phyloP scores from a whole-genome alignment of 179 eudicot species.

The Spergularia azorica region DNA sequence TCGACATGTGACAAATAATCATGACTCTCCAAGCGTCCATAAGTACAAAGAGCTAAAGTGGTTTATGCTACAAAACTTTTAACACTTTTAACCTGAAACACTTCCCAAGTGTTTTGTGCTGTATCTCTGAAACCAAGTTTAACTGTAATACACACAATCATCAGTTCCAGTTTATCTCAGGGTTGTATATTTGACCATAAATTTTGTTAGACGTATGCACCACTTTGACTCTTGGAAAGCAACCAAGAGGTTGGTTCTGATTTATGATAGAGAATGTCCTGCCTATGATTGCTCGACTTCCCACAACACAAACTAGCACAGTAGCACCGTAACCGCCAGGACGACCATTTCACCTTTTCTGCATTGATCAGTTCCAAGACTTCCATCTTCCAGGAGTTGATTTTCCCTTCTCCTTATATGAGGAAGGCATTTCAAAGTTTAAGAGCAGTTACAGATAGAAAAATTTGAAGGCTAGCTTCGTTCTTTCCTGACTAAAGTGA shows the following conservation, averaged over 20 bases:
- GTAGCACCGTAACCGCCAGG: conserved; percentile 66
- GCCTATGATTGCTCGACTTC: conserved; percentile 92
- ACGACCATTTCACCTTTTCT: conserved; percentile 87
- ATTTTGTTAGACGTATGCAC: conserved; percentile 85
- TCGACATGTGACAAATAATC: too few relatives aligned
- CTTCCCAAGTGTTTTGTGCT: conserved; percentile 89
- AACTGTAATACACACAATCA: conserved; percentile 90
- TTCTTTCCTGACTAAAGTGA: too few relatives aligned
- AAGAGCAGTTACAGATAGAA: too few relatives aligned
- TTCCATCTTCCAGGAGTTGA: too few relatives aligned
- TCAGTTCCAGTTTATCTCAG: conserved; percentile 93
- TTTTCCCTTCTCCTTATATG: neutral
- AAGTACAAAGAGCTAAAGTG: neutral
- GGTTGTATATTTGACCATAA: conserved; percentile 90
- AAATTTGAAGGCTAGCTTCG: too few relatives aligned
- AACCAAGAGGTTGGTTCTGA: conserved; percentile 92
- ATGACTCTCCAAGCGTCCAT: too few relatives aligned
- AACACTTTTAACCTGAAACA: conserved; percentile 67
- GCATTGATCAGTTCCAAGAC: conserved; percentile 28
- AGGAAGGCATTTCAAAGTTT: neutral
- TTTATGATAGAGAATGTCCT: conserved; percentile 96
- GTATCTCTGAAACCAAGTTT: conserved; percentile 90
- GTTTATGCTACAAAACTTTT: neutral
- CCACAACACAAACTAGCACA: conserved; percentile 98
- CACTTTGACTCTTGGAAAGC: conserved; percentile 92